Base-by-base conservation (phyloP, 2,329 filamentous ascomycete species). In the Clathrospora elynae region DNA sequence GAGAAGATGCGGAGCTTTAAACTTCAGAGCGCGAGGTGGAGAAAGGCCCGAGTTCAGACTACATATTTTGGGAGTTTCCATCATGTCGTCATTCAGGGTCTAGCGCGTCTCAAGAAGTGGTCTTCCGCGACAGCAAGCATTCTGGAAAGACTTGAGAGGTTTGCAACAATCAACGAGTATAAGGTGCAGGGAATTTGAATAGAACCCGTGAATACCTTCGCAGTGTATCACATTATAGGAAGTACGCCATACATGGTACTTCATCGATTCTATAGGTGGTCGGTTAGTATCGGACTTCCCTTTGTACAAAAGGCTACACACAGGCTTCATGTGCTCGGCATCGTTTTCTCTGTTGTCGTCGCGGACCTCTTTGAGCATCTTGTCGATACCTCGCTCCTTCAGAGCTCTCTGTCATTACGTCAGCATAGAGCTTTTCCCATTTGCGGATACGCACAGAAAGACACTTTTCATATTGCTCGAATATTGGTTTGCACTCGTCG, bases 271-370 rank as follows among this genome's bases (percentile, higher is more conserved):
- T 46, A 17, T 6, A 16, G 38, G 13, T 19, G 29, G n/a, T n/a
- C 23, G 13, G 12, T 46, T 25, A 46, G 43, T 12, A 29, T 19
- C 28, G 9, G n/a, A n/a, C 12, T 10, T 13, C 20, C 6, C 19
- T 22, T 13, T 6, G 9, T 10, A 8, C 17, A 9, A 10, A 5
- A 26, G 7, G 13, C 14, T 7, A n/a, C 24, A 9, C 61, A 69
- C 66, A 4, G 65, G 61, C 46, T 59, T 61, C 75, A 88, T 76
- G 60, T 87, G 81, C 53, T 86, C 77, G 8, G 83, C 75, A 67
- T 97, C 92, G 51, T 89, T 93, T 57, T 97, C 93, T 61, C 84
- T 88, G 61, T 89, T 91, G 64, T 91, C 88, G 56, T 93, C 90
- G 47, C 91, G 80, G 12, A 92, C 92, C 61, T 97, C 93, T 6